Evolutionary conservation across 345 rosid genomes (phyloP).

Genomic region (Eutrema heterophyllum): DNA sequence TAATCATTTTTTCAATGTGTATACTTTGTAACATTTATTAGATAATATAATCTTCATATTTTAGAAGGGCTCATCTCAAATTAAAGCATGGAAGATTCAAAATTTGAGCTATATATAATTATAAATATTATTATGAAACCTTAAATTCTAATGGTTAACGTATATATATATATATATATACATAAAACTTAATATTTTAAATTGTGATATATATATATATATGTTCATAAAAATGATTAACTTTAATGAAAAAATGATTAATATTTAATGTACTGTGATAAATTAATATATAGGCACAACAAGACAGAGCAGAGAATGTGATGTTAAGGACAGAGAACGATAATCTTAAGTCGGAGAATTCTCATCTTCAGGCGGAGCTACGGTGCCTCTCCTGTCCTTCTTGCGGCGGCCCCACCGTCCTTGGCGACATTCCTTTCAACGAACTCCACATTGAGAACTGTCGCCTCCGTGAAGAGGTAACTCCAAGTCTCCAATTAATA

Average conservation of each 20-base stretch:
- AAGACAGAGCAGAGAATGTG: constrained; percentile 73
- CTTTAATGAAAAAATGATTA: background rate
- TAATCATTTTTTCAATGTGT: background rate
- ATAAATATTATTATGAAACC: background rate
- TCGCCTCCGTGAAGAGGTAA: constrained; percentile 83
- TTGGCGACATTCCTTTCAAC: constrained; percentile 63
- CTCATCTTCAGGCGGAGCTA: constrained; percentile 67
- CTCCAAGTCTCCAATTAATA: too few species aligned
- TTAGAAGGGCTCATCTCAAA: background rate
- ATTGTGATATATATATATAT: background rate
- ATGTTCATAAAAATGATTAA: background rate
- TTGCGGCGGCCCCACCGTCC: constrained; percentile 73
- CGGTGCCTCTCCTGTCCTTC: constrained; percentile 62
- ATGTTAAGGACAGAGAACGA: constrained; percentile 83
- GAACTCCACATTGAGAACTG: constrained; percentile 83
- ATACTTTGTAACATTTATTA: background rate
- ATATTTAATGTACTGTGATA: background rate
- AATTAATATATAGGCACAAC: constrained; percentile 63
- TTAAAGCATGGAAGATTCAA: background rate
- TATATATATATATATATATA: background rate
- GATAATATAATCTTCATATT: background rate
- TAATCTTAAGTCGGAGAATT: constrained; percentile 62
- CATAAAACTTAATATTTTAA: background rate
- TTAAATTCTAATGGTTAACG: background rate
- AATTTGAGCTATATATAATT: background rate